Base-by-base conservation (phyloP, 805 yeast genomes). In the Yamadazyma philogaea region DNA sequence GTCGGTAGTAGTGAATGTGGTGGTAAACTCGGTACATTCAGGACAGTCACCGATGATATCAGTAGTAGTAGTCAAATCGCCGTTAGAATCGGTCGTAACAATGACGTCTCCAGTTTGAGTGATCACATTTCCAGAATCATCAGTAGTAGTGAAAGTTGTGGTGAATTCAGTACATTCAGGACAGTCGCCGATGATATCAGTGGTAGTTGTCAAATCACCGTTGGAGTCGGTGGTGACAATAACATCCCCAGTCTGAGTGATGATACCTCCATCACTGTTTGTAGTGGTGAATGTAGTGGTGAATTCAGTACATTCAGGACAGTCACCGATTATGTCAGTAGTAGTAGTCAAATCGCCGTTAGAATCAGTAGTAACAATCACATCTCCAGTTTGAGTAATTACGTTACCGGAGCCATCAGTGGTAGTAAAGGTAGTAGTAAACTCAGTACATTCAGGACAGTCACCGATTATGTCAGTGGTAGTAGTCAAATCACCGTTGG, bases 351-450 rank as follows among this genome's bases (percentile, higher is more conserved):
- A 40, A 39, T 36, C 16, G 18, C 58, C 58, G 36, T 41, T 47
- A 19, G 46, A 12, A 24, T 55, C 47, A 15, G 59, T 55, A 8
- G 60, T 53, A 14, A 54, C 51, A 35, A 49, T 34, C 3, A 46
- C 26, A 20, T 45, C 39, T 4, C n/a, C 38, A 18, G 42, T 12
- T 6, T 38, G 37, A 17, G 43, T 40, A n/a, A 39, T 20, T 14
- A 19, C 30, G 2, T 37, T 4, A 27, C 42, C 46, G 16, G 18
- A 8, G 6, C 30, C 7, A 39, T 21, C n/a, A 33, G 37, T 18
- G 26, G 41, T 37, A 14, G 41, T 37, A 24, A 39, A 18, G 26
- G 32, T 31, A 21, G 32, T 14, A 10, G 18, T 32, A n/a, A 10
- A 20, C 11, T 34, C 43, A 22, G 44, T 41, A 36, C 44, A 41